A percentile compares a stretch with the other conserved stretches of the same genome.
Conservation (phyloP, 1,284 basidiomycete species). For the Xerocomus amazonicus region DNA sequence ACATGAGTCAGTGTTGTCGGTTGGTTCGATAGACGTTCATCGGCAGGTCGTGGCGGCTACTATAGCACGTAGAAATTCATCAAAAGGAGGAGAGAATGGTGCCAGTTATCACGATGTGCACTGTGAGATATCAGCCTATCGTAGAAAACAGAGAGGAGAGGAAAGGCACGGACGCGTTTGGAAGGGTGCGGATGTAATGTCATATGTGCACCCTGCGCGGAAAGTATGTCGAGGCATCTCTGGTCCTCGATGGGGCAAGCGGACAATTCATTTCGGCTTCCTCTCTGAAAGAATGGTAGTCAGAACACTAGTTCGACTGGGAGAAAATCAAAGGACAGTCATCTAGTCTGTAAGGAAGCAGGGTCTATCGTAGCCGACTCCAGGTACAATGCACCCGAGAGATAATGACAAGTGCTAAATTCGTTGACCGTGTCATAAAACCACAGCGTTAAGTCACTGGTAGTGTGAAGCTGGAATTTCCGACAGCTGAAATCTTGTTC, state of each 20-base stretch:
- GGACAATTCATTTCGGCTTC: conserved; percentile 91
- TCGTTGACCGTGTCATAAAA: too few species aligned
- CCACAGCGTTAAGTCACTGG: too few species aligned
- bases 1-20: too few species aligned
- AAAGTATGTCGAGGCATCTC: conserved; percentile 49
- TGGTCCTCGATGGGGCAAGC: conserved; percentile 46
- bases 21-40: too few species aligned
- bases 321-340: too few species aligned
- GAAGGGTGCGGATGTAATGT: conserved; percentile 84
- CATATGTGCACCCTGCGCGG: conserved; percentile 62
- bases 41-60: too few species aligned
- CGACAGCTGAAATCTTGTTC: conserved; percentile 91
- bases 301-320: too few species aligned
- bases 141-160: not conserved
- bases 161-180: conserved; percentile 73
- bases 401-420: too few species aligned
- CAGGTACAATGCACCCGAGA: too few species aligned
- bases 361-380: too few species aligned
- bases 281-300: conserved; percentile 54
- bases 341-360: too few species aligned
- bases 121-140: conserved; percentile 1
- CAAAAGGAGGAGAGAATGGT: not conserved
- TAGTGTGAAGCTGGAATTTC: conserved; percentile 88
- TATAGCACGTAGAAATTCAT: not conserved
- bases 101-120: too few species aligned